phyloP scores from a whole-genome alignment of 1,284 basidiomycete genomes.

The Trametes versicolor region DNA sequence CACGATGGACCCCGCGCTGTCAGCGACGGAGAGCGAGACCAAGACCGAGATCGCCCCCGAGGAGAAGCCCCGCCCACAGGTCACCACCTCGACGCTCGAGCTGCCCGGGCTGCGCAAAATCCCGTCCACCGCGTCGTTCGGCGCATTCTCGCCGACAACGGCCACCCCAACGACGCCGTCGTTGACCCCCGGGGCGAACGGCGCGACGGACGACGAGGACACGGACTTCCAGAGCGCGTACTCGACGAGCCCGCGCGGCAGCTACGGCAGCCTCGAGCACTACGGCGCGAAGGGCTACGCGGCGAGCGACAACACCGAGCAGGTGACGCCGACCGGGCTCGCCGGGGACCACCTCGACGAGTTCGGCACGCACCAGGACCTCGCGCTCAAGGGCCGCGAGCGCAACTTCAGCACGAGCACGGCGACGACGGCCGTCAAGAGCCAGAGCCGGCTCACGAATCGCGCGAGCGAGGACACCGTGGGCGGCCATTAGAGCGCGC shows the following conservation, averaged over 20 bases:
- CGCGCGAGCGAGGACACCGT: conserved; percentile 41
- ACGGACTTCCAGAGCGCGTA: conserved; percentile 88
- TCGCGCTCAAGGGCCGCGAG: conserved; percentile 33
- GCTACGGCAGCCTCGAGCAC: conserved; percentile 53
- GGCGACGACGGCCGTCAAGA: conserved; percentile 38
- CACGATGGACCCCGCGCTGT: conserved; percentile 16
- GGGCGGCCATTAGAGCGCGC: conserved; percentile 22
- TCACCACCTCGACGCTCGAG: conserved; percentile 29
- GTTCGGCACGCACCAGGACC: conserved; percentile 30
- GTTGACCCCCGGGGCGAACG: conserved; percentile 52
- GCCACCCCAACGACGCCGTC: conserved; percentile 52
- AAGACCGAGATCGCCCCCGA: conserved; percentile 32
- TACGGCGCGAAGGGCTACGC: conserved; percentile 31
- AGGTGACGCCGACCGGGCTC: conserved; percentile 38
- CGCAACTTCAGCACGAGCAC: conserved; percentile 45
- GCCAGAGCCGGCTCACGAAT: conserved; percentile 20
- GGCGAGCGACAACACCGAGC: conserved; percentile 34
- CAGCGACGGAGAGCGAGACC: conserved; percentile 29
- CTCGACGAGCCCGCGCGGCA: conserved; percentile 74
- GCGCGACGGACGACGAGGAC: conserved; percentile 79
- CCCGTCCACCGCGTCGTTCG: conserved; percentile 41
- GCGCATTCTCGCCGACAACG: conserved; percentile 44
- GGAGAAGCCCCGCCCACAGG: conserved; percentile 25
- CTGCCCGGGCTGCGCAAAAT: conserved; percentile 47
- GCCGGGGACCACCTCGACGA: conserved; percentile 37